Percentiles rank a stretch among this genome's conserved stretches.
phyloP scores from a whole-genome alignment of 805 yeast genomes.

The Candida berthetii region DNA sequence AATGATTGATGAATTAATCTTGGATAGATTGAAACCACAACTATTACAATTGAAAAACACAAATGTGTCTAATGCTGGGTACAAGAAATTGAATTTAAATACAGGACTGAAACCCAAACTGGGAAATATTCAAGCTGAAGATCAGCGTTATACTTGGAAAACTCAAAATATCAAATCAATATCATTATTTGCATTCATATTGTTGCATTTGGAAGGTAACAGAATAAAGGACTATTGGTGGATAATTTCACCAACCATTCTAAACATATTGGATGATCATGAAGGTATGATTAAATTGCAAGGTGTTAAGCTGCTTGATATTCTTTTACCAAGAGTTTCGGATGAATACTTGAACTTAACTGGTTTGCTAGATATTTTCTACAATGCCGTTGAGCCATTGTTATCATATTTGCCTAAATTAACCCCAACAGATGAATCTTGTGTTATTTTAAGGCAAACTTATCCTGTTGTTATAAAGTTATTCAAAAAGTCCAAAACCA shows the following conservation, averaged over 20 bases:
- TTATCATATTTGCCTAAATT: slow-evolving; percentile 18
- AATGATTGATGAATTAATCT: not conserved
- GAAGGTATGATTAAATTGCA: slow-evolving; percentile 17
- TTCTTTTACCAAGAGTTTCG: slow-evolving; percentile 10
- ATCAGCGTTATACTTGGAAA: slow-evolving; percentile 12
- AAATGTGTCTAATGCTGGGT: slow-evolving; percentile 15
- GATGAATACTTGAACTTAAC: slow-evolving; percentile 11
- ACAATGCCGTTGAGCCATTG: slow-evolving; percentile 16
- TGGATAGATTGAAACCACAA: slow-evolving; percentile 4
- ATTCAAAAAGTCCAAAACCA: not conserved
- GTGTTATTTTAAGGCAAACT: slow-evolving; percentile 6
- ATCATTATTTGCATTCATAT: slow-evolving; percentile 6
- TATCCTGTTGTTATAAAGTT: slow-evolving; percentile 14
- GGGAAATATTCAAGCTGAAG: slow-evolving; percentile 5
- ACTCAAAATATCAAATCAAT: slow-evolving; percentile 9
- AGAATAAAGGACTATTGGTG: slow-evolving; percentile 15
- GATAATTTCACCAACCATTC: slow-evolving; percentile 17
- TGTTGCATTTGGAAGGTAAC: slow-evolving; percentile 2
- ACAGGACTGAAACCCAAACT: slow-evolving; percentile 9
- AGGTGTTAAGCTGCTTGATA: slow-evolving; percentile 14
- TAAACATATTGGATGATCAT: slow-evolving; percentile 21
- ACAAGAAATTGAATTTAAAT: slow-evolving; percentile 5
- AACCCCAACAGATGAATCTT: slow-evolving; percentile 14
- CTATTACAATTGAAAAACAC: slow-evolving; percentile 5
- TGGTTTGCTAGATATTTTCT: slow-evolving; percentile 10